These are phyloP conservation scores for Rhizoclosmatium sp. DNA, from an alignment of 192 early-diverging fungal species.

Conservation along the genomic window DNA sequence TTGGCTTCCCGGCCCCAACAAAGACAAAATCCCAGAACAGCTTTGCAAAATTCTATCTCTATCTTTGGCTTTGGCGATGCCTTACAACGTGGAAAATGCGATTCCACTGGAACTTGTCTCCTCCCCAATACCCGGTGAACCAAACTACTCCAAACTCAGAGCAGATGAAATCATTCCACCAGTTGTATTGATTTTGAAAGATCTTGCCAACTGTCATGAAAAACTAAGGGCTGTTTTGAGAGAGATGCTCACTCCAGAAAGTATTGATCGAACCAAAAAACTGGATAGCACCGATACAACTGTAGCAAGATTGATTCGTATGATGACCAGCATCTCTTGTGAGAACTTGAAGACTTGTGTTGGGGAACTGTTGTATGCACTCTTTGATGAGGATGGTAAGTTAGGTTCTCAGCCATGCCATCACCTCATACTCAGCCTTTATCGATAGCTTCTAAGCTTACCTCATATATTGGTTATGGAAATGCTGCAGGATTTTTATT, in stretches of 20 bases:
- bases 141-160: constrained; percentile 37
- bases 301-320: constrained; percentile 68
- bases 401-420: not conserved
- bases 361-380: constrained; percentile 69
- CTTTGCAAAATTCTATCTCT: constrained; percentile 44
- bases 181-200: constrained; percentile 68
- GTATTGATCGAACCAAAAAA: constrained; percentile 76
- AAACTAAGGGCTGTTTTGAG: constrained; percentile 51
- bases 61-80: constrained; percentile 25
- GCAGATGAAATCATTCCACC: constrained; percentile 76
- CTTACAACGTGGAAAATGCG: constrained; percentile 38
- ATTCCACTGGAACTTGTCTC: constrained; percentile 36
- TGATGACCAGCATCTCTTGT: constrained; percentile 73
- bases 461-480: constrained; percentile 86
- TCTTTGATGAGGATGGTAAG: constrained; percentile 77
- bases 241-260: constrained; percentile 64
- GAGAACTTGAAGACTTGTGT: constrained; percentile 66
- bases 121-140: constrained; percentile 52
- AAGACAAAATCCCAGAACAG: constrained; percentile 21
- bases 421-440: not conserved
- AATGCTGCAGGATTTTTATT: constrained; percentile 92
- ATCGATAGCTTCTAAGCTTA: constrained; percentile 64
- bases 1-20: constrained; percentile 48
- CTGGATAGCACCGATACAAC: constrained; percentile 70
- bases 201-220: constrained; percentile 61